Base-by-base conservation (phyloP, 2,329 filamentous ascomycete genomes). In the Calonectria henricotiae region DNA sequence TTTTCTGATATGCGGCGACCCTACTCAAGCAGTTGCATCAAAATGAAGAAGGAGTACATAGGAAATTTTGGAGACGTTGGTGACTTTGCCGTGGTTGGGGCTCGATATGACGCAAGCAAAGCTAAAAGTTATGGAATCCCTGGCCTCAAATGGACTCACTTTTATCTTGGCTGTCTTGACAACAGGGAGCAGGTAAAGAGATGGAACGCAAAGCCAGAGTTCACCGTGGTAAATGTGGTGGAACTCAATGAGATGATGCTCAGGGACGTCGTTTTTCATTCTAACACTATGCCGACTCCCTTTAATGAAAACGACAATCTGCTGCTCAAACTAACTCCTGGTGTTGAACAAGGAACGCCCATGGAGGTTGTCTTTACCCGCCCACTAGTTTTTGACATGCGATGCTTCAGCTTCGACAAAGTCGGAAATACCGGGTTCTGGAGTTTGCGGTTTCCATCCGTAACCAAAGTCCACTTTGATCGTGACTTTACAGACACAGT, bases 1-100 rank as follows among this genome's bases (percentile, higher is more conserved):
- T 89, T 87, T 73, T 78, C 71, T 35, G 76, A 77, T 51, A 76
- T 73, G 54, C 75, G 76, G 47, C 74, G 82, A 75, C 72, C 85
- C 35, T 84, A 83, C 69, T 78, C 81, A 3, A 84, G 84, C 15
- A 86, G 84, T 67, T 92, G 90, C 79, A 93, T 98, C 77, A 98
- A 98, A 82, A 82, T 98, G 47, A 98, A 98, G 81, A 94, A 94
- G 77, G 94, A 96, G 77, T 97, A 97, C 76, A 83, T 97, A 43
- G 86, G 88, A 30, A 90, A 90, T 3, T 89, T 96, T 78, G 94
- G 94, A 0, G 95, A 97, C 70, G 90, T 94, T 35, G 93, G 93
- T 11, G 95, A 98, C 79, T 93, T 98, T 78, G 91, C 93, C 2
- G 87, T 96, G 1, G 84, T 98, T 3, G 95, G 94, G 0, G 95